Evolutionary conservation across 106 monocot species (phyloP).

Genomic region (Allium sativum): DNA sequence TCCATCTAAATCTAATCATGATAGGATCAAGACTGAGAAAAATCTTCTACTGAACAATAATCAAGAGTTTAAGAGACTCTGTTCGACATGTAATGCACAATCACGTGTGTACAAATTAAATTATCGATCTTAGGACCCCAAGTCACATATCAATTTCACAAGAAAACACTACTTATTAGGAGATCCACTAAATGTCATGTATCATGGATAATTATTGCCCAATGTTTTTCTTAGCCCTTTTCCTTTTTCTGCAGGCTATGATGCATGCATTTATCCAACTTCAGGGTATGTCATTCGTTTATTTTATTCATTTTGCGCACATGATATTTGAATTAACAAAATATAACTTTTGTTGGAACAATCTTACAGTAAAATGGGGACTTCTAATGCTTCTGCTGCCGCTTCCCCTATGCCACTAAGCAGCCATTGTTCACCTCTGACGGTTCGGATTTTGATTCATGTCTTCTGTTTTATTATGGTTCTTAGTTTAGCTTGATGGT

Average conservation of each 20-base stretch:
- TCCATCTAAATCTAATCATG: too few species aligned
- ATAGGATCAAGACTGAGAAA: too few species aligned
- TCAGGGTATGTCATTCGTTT: slow-evolving; percentile 22
- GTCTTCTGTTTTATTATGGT: neutral
- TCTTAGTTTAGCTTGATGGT: slow-evolving; percentile 1
- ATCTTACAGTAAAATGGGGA: slow-evolving; percentile 29
- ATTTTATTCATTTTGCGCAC: neutral
- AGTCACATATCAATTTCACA: too few species aligned
- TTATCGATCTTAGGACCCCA: too few species aligned
- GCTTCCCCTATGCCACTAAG: slow-evolving; percentile 9
- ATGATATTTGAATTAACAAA: neutral
- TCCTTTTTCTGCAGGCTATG: slow-evolving; percentile 32
- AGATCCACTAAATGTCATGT: neutral
- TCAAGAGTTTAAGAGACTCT: too few species aligned
- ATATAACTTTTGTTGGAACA: neutral
- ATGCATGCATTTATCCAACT: slow-evolving; percentile 34
- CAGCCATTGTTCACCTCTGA: neutral
- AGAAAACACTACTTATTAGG: too few species aligned
- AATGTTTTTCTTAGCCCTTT: neutral
- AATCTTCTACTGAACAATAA: too few species aligned
- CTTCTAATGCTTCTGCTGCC: slow-evolving; percentile 23
- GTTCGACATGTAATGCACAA: too few species aligned
- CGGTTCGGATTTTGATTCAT: neutral
- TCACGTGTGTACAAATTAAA: too few species aligned
- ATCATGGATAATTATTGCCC: neutral